Conservation (phyloP, 2,329 filamentous ascomycete genomes). For the Xylariaceae sp. region DNA sequence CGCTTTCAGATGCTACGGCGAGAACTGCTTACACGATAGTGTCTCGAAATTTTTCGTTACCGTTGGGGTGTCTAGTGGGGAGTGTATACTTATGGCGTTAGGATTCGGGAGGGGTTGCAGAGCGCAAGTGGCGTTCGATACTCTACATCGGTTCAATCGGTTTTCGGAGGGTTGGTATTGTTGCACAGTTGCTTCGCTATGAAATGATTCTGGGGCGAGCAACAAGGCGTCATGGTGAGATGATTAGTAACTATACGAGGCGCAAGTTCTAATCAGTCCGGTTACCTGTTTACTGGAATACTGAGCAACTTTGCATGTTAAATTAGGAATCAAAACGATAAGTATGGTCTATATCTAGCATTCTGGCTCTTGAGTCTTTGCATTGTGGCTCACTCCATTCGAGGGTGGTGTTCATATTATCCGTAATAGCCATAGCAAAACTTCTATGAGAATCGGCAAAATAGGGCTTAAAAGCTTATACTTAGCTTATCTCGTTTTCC, state of each 20-base stretch:
- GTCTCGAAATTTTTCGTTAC: neutral
- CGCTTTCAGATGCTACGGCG: neutral
- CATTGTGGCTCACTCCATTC: too few relatives aligned
- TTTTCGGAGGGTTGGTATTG: conserved; percentile 3
- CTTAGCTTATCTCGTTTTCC: too few relatives aligned
- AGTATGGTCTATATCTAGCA: too few relatives aligned
- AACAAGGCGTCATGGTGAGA: neutral
- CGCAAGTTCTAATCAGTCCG: conserved; percentile 1
- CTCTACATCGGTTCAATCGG: conserved; percentile 11
- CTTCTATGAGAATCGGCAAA: too few relatives aligned
- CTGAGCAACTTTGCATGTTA: neutral
- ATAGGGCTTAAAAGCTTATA: too few relatives aligned
- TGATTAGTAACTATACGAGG: conserved; percentile 2
- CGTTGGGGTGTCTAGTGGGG: neutral
- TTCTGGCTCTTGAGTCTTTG: too few relatives aligned
- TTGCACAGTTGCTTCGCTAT: conserved; percentile 13
- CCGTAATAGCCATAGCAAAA: too few relatives aligned
- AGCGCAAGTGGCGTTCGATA: conserved; percentile 16
- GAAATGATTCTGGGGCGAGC: neutral
- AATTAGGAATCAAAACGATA: neutral
- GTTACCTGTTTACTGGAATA: neutral
- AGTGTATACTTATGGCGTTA: conserved; percentile 17
- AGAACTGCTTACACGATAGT: neutral
- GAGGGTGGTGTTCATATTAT: too few relatives aligned
- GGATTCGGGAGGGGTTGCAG: conserved; percentile 9